Percentiles rank a stretch among this genome's conserved stretches.
Conservation (phyloP, 1,284 basidiomycete species). For the Fomitopsis schrenkii region DNA sequence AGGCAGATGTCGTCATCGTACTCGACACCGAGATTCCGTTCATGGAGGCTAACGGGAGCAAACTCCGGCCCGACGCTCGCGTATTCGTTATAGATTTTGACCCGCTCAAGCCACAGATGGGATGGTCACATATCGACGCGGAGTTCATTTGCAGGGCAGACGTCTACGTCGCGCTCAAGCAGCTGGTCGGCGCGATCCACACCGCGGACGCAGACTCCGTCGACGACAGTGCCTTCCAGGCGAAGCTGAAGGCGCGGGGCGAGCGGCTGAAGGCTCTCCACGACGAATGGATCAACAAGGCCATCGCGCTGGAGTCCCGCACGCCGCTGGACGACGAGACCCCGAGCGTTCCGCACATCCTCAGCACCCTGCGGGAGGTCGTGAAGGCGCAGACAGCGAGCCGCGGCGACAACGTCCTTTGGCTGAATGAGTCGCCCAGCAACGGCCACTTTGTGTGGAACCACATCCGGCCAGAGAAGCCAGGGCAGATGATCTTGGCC, state of each 20-base stretch:
- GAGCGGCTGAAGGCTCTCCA: constrained; percentile 22
- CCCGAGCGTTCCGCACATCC: constrained; percentile 44
- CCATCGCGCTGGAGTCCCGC: constrained; percentile 20
- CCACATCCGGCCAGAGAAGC: constrained; percentile 48
- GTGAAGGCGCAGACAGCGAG: constrained; percentile 34
- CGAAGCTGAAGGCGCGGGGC: constrained; percentile 8
- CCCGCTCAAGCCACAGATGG: constrained; percentile 50
- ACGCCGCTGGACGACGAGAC: constrained; percentile 16
- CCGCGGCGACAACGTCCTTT: constrained; percentile 36
- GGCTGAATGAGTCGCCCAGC: constrained; percentile 63
- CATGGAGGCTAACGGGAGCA: constrained; percentile 45
- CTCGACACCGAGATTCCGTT: constrained; percentile 65
- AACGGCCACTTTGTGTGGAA: constrained; percentile 52
- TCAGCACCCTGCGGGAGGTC: constrained; percentile 42
- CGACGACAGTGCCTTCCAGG: constrained; percentile 1
- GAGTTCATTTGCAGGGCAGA: constrained; percentile 57
- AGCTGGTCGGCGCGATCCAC: constrained; percentile 35
- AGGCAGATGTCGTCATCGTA: constrained; percentile 59
- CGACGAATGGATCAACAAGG: constrained; percentile 20
- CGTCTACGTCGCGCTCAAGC: constrained; percentile 45
- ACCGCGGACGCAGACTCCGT: constrained; percentile 7
- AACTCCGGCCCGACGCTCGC: constrained; percentile 38
- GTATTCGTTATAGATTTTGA: constrained; percentile 64
- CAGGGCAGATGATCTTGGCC: constrained; percentile 48
- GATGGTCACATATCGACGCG: constrained; percentile 53